Evolutionary conservation across 768 basidiomycete genomes (phyloP).

Genomic region (Lactarius hengduanensis): DNA sequence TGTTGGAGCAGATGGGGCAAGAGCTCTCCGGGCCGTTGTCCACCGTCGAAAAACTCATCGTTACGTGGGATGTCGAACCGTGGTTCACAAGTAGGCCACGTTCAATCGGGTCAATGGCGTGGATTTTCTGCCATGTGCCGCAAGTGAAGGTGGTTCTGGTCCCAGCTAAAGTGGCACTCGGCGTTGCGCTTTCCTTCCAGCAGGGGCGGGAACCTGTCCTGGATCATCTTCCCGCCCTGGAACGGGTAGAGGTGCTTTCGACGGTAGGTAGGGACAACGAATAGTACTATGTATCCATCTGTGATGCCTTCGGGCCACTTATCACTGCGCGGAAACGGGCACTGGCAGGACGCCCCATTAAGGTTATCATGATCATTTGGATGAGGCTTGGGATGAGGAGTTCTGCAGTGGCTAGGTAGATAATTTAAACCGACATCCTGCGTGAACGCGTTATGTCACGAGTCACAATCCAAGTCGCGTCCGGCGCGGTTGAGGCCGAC

Average conservation of each 20-base stretch:
- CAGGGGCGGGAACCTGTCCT: neutral
- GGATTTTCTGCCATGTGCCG: neutral
- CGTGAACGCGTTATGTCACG: conserved; percentile 28
- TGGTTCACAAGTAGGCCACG: neutral
- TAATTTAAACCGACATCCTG: too few relatives aligned
- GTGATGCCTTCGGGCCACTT: neutral
- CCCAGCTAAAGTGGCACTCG: neutral
- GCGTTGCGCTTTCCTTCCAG: neutral
- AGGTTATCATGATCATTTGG: neutral
- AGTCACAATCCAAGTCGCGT: conserved; percentile 22
- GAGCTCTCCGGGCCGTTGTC: neutral
- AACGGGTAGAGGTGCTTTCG: neutral
- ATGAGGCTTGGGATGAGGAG: too few relatives aligned
- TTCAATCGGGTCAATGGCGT: neutral
- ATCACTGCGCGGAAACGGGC: neutral
- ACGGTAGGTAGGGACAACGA: neutral
- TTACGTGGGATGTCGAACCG: neutral
- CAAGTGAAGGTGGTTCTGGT: neutral
- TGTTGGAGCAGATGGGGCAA: neutral
- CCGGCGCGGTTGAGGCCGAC: conserved; percentile 17
- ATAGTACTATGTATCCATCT: neutral
- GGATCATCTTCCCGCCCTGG: neutral
- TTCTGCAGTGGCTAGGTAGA: too few relatives aligned
- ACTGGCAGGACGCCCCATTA: neutral
- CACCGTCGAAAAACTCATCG: neutral